Conservation (phyloP, 2,329 filamentous ascomycete genomes). For the Paramyrothecium sp. region DNA sequence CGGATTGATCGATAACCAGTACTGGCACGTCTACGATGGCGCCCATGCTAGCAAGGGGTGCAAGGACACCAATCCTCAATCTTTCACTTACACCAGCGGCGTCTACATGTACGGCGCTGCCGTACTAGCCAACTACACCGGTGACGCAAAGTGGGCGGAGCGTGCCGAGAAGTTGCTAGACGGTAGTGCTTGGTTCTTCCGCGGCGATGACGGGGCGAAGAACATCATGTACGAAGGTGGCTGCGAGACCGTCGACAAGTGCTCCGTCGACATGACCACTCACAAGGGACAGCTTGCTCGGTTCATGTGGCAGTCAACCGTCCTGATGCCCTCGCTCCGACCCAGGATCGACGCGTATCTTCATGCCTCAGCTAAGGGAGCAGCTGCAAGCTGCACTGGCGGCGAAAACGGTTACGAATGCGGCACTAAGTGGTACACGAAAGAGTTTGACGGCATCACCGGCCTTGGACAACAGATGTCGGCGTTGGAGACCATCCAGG, state of each 20-base stretch:
- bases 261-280: conserved; percentile 62
- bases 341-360: conserved; percentile 47
- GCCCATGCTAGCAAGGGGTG: conserved; percentile 56
- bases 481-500: conserved; percentile 62
- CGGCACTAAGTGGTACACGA: conserved; percentile 62
- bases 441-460: conserved; percentile 50
- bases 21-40: conserved; percentile 61
- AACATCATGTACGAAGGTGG: conserved; percentile 64
- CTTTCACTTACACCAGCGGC: conserved; percentile 66
- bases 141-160: conserved; percentile 50
- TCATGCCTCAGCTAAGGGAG: conserved; percentile 51
- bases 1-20: conserved; percentile 52
- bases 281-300: conserved; percentile 69
- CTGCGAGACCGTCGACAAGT: conserved; percentile 58
- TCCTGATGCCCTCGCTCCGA: conserved; percentile 54
- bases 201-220: conserved; percentile 47
- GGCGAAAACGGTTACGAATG: conserved; percentile 51
- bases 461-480: conserved; percentile 65
- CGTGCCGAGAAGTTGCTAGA: conserved; percentile 52
- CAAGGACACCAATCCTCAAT: conserved; percentile 46
- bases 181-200: conserved; percentile 54
- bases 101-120: conserved; percentile 66
- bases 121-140: conserved; percentile 61
- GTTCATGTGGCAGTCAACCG: conserved; percentile 59
- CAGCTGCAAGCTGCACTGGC: conserved; percentile 56